Evolutionary conservation across 371 early-diverging fungal species (phyloP), one percentile per base, ranked within the genome.

Genomic region (Mortierella sp.): DNA sequence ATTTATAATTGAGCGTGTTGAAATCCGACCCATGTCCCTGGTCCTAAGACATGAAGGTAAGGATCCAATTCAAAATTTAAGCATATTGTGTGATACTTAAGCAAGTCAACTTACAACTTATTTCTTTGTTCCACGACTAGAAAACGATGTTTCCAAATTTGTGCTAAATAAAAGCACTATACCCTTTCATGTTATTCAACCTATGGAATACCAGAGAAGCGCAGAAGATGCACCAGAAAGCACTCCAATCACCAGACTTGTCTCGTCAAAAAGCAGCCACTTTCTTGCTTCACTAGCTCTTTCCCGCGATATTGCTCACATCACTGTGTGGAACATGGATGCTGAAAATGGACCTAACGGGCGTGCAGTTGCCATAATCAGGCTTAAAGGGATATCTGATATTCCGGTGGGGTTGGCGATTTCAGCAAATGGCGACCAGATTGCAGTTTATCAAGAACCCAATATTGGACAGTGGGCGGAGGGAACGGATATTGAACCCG

Each of bases 391-490:
- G 5, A 62, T 75, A 12, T 64, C 59, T 16, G 37, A 72, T 2
- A 61, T 72, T 3, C 51, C 75, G 4, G 75, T 80, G 0, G 81
- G 81, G 6, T 52, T 80, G 8, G 43, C 72, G 0, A 61, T 80
- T 26, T 75, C 81, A 2, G 22, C 72, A 0, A 28, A n/a, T 45
- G 81, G 81, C 37, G 81, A 75, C 8, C 81, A 80, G 18, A 28
- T 80, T 1, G 70, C 81, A 1, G 35, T 80, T 20, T 80, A 72
- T 20, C 72, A 80, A 54, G 81, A 80, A 32, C 81, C 81, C 5
- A 67, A 62, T 40, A 69, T 80, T 10, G 81, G 75, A 55, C 47
- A 80, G 14, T 80, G 81, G 81, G 8, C 32, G n/a, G 72, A 71
- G 14, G 69, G 63, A 0, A 58, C 65, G 3, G 22, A 39, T 8